A percentile compares a stretch with the other conserved stretches of the same genome.
Evolutionary conservation across 2,329 filamentous ascomycete species (phyloP).

Genomic region (Talaromyces sp.): DNA sequence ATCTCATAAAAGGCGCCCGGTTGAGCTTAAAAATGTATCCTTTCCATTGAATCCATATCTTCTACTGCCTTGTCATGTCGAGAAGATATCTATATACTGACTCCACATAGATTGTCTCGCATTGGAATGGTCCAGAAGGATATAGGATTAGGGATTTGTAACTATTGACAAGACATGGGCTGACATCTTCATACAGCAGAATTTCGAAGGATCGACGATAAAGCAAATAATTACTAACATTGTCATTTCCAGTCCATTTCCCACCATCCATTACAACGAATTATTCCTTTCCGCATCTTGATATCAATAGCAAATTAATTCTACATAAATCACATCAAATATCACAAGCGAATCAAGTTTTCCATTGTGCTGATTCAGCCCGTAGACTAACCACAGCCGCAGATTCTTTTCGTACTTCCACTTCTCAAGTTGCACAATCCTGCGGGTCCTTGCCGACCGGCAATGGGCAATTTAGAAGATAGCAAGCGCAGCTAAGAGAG

Average conservation of each 20-base stretch:
- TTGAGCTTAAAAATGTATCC: too few relatives aligned
- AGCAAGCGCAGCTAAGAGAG: background rate
- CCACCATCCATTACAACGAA: constrained; percentile 5
- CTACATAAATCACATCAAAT: background rate
- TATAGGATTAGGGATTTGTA: too few relatives aligned
- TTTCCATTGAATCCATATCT: too few relatives aligned
- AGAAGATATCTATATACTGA: too few relatives aligned
- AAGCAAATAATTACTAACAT: background rate
- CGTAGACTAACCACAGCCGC: background rate
- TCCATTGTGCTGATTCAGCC: background rate
- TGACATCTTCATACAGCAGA: background rate
- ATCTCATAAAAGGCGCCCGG: too few relatives aligned
- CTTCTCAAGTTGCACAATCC: background rate
- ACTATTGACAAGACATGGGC: background rate
- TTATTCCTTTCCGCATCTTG: background rate
- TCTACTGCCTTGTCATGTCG: too few relatives aligned
- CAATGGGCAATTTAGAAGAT: background rate
- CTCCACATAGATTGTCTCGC: too few relatives aligned
- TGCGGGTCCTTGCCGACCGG: background rate
- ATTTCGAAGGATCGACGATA: background rate
- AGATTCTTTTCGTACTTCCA: background rate
- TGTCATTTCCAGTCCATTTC: background rate
- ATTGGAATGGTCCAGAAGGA: too few relatives aligned
- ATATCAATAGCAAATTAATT: background rate
- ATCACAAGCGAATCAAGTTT: background rate